Evolutionary conservation across 805 yeast species (phyloP).

Genomic region (Dipodascus geniculatus): DNA sequence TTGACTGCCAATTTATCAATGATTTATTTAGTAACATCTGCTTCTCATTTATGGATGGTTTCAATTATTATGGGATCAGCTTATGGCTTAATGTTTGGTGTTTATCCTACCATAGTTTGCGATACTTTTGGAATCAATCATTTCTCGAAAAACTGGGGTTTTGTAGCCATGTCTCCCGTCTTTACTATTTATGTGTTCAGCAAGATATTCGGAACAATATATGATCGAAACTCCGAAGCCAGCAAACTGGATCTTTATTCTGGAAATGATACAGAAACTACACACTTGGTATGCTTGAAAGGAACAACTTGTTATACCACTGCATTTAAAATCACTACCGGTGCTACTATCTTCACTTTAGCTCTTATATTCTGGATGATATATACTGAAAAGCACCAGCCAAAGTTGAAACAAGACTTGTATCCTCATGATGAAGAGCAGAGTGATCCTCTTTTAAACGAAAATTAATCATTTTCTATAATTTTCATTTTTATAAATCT

Average conservation of each 20-base stretch:
- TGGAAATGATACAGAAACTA: background rate
- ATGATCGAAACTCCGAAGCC: constrained; percentile 35
- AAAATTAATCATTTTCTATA: too few relatives aligned
- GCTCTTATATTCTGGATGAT: background rate
- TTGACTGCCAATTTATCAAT: constrained; percentile 21
- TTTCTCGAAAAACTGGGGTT: constrained; percentile 66
- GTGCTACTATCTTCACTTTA: background rate
- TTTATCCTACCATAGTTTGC: constrained; percentile 62
- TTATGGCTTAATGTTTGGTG: constrained; percentile 63
- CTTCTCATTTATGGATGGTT: constrained; percentile 32
- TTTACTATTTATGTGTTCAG: constrained; percentile 50
- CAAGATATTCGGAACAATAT: constrained; percentile 47
- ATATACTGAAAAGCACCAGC: background rate
- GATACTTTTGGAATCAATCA: constrained; percentile 59
- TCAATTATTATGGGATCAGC: constrained; percentile 55
- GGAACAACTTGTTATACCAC: constrained; percentile 2
- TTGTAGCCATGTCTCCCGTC: constrained; percentile 55
- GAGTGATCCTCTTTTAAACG: background rate
- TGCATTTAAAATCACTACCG: constrained; percentile 1
- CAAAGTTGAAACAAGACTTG: background rate
- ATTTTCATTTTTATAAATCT: too few relatives aligned
- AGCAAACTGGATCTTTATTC: constrained; percentile 4
- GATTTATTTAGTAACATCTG: constrained; percentile 26
- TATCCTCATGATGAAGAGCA: background rate
- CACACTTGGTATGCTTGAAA: background rate